These are phyloP conservation scores for Ganoderma boninense DNA, from an alignment of 1,284 basidiomycete genomes.

Conservation along the genomic window DNA sequence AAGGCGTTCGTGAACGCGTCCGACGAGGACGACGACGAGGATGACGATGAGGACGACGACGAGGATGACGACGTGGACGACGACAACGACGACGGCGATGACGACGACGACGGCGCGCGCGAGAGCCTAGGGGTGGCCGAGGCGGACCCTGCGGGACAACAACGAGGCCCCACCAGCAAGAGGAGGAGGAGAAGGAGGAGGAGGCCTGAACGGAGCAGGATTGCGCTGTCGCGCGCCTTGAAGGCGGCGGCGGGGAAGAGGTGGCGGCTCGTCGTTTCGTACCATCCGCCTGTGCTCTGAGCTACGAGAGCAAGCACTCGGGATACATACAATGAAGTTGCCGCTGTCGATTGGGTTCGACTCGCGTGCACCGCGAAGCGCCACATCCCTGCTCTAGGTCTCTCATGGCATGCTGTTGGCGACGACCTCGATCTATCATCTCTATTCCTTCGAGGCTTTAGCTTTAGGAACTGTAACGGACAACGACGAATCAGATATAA, in stretches of 20 bases:
- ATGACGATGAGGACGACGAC: too few species aligned
- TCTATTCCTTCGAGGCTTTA: not conserved
- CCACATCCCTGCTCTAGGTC: not conserved
- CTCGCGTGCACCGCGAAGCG: not conserved
- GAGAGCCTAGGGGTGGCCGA: not conserved
- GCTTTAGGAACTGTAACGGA: not conserved
- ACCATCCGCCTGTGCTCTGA: slow-evolving; percentile 22
- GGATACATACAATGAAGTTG: not conserved
- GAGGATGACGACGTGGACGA: too few species aligned
- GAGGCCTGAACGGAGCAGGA: not conserved
- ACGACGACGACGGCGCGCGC: not conserved
- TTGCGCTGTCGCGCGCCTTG: slow-evolving; percentile 18
- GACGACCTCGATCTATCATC: not conserved
- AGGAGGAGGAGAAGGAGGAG: slow-evolving; percentile 4
- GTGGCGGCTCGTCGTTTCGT: slow-evolving; percentile 25
- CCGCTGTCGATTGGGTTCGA: not conserved
- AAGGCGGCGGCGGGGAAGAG: slow-evolving; percentile 11
- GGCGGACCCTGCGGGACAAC: not conserved
- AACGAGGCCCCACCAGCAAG: not conserved
- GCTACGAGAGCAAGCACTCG: too few species aligned
- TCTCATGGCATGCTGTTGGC: not conserved
- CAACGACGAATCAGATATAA: not conserved
- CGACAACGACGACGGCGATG: too few species aligned
- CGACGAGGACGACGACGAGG: too few species aligned
- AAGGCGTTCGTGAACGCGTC: slow-evolving; percentile 11